Base-by-base conservation (phyloP, 2,329 filamentous ascomycete species). In the Ambrosiella beaveri region DNA sequence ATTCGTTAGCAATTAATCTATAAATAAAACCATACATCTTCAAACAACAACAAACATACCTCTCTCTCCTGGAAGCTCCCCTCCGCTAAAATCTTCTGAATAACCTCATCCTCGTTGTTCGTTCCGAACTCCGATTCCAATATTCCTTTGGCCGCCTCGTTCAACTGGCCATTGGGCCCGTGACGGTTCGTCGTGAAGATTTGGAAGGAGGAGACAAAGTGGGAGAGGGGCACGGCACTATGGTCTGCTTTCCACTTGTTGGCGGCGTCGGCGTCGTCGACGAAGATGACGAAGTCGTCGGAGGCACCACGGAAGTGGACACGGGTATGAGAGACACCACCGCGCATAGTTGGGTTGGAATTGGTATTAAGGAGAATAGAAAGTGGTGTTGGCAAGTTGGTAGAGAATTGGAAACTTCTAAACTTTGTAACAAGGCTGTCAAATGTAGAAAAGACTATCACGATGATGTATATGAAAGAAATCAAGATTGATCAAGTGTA, bases 141-240 rank as follows among this genome's bases (percentile, higher is more conserved):
- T 52, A 76, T 76, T 49, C 75, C 71, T 63, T 94, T 86, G 64
- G 87, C 85, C 7, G 90, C 89, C 8, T 74, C 72, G 67, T 96
- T 86, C 49, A 86, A 74, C 60, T 82, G 78, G 59, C 91, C 91
- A 69, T 95, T 88, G 50, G 80, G 81, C 63, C 91, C 91, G 69
- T 95, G 89, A 71, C 89, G 95, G 75, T 94, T 86, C 40, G 89
- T 95, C 49, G 85, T 75, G 67, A 95, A 95, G 67, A 98, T 77
- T 77, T 95, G 87, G 77, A 88, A 97, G 7, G 85, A 78, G 60
- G 84, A 88, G 58, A 97, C 79, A 59, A 98, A 90, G 66, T 96
- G 83, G 1, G 86, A 79, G 53, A 97, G 74, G 41, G 93, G 86
- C 37, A 93, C 74, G 37, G 79, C 83, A 15, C 19, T 17, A 68